Evolutionary conservation across 306 rosid species (phyloP), one percentile per base, ranked within the genome.

Genomic region (Ormosia emarginata): DNA sequence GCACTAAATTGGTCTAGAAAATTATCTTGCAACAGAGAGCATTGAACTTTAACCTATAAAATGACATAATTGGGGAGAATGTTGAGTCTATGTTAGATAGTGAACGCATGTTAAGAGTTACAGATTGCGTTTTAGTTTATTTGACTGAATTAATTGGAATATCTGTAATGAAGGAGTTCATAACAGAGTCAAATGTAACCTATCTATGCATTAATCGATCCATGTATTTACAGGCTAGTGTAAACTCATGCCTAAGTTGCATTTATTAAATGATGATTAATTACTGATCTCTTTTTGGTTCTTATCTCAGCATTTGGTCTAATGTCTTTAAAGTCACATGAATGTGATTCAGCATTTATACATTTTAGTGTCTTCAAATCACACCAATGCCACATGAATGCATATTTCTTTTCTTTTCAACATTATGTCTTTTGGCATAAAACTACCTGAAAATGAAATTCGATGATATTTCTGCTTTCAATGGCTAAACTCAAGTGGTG

Each of bases 1-100:
- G 47, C 33, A 39, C n/a, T 49, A 62, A 74, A 78, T 67, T 74
- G 62, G 63, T 50, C 66, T 67, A 61, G 30, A 14, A 47, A 74
- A 67, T 70, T 50, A 47, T 67, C 70, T 49, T 73, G 66, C 53
- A 56, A 29, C 52, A 46, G 32, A 62, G 77, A 72, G 41, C 24
- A 17, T 6, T 29, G 37, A 40, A 4, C 53, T 71, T 73, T 81
- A 47, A 79, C 67, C 29, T 82, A 75, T 78, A 71, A 74, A 81
- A 50, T 81, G 39, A 57, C 58, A 34, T 29, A 65, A 12, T 7
- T 13, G 6, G 18, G 71, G 77, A 65, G 63, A 83, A 71, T 78
- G 62, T 43, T n/a, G 56, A 13, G 56, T 59, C 37, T 73, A 58
- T 79, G 66, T 58, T 10, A 49, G 41, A 44, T 43, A 18, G 67